Evolutionary conservation across 768 basidiomycete genomes (phyloP).

Genomic region (Lyophyllum semitale): DNA sequence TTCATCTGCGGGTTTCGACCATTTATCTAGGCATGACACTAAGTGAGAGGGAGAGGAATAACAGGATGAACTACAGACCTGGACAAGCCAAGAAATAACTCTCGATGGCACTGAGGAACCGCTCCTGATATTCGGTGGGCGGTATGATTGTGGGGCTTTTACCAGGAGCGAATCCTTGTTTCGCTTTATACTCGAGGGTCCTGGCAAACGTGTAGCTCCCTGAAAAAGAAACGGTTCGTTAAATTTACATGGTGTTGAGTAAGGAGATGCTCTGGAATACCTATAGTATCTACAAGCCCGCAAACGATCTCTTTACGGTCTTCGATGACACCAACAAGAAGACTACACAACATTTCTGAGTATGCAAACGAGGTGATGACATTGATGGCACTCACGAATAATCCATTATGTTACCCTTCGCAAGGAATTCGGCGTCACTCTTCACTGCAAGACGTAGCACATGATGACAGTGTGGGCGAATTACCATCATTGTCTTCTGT

Average conservation of each 20-base stretch:
- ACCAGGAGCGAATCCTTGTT: conserved; percentile 68
- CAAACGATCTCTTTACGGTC: conserved; percentile 68
- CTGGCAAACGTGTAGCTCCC: conserved; percentile 86
- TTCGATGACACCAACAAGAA: conserved; percentile 74
- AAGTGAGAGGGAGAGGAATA: neutral
- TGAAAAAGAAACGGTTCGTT: conserved; percentile 19
- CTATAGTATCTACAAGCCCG: conserved; percentile 85
- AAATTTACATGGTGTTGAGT: neutral
- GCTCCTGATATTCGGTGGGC: conserved; percentile 76
- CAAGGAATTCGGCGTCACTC: conserved; percentile 73
- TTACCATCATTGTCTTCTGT: conserved; percentile 61
- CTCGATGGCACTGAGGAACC: conserved; percentile 72
- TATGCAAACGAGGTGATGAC: neutral
- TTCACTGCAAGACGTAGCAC: conserved; percentile 69
- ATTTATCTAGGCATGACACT: conserved; percentile 38
- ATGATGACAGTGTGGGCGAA: conserved; percentile 74
- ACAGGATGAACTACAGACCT: conserved; percentile 37
- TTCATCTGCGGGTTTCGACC: conserved; percentile 48
- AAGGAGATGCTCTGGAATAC: conserved; percentile 28
- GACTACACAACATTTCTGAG: conserved; percentile 32
- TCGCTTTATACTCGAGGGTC: conserved; percentile 84
- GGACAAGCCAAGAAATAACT: conserved; percentile 79
- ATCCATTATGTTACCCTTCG: conserved; percentile 82
- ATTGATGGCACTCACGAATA: conserved; percentile 62
- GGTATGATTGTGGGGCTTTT: conserved; percentile 83